A percentile compares a stretch with the other conserved stretches of the same genome.
phyloP scores from a whole-genome alignment of 176 grass and related monocot species.

The Oryza rufipogon region DNA sequence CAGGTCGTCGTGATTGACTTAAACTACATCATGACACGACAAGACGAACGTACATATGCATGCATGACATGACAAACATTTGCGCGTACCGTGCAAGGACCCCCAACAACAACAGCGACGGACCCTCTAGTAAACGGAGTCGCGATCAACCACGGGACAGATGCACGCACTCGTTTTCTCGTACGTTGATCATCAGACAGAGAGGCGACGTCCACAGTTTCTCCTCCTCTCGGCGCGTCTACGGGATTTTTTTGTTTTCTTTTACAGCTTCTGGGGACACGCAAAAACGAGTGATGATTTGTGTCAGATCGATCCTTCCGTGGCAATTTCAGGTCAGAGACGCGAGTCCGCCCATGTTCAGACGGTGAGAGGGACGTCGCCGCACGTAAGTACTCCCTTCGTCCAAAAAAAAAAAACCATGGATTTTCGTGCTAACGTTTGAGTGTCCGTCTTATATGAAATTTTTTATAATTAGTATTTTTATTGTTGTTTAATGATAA shows the following conservation, averaged over 20 bases:
- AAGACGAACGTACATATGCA: background rate
- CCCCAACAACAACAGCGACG: background rate
- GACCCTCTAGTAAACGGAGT: conserved; percentile 32
- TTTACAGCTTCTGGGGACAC: background rate
- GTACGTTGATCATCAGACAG: background rate
- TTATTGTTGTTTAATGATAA: too few relatives aligned
- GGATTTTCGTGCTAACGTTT: too few relatives aligned
- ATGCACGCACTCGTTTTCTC: background rate
- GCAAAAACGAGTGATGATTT: conserved; percentile 19
- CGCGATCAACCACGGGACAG: conserved; percentile 18
- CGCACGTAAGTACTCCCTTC: background rate
- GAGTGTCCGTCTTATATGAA: too few relatives aligned
- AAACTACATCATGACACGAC: background rate
- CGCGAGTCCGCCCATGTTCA: conserved; percentile 15
- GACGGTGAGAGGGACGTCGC: conserved; percentile 29
- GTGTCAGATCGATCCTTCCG: background rate
- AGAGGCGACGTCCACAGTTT: background rate
- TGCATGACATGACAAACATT: background rate
- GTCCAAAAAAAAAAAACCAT: fast-evolving
- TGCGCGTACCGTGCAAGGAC: conserved; percentile 10
- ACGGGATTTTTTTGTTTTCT: background rate
- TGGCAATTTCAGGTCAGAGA: conserved; percentile 19
- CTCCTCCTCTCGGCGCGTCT: background rate
- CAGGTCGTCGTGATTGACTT: too few relatives aligned
- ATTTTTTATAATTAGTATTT: too few relatives aligned